Base-by-base conservation (phyloP, 2,329 filamentous ascomycete genomes). In the Apiospora malaysiana region DNA sequence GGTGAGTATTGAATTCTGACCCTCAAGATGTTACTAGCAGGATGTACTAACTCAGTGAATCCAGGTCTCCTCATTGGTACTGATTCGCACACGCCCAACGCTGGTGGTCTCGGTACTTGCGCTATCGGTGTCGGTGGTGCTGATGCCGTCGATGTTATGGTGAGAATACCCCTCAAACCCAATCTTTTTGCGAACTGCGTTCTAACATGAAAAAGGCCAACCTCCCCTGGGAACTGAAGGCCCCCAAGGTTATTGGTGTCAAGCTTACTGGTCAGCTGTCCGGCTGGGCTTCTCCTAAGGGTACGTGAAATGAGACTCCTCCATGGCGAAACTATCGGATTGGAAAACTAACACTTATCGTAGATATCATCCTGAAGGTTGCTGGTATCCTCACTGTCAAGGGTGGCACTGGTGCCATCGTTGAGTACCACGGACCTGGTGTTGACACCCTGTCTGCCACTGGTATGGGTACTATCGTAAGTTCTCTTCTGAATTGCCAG, bases 101-200 rank as follows among this genome's bases (percentile, higher is more conserved):
- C 90, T 80, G 95, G 95, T 88, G 95, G 95, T 90, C 92, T 98
- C 71, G 95, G 94, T 82, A 97, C 97, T 92, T 91, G 89, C 79
- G 93, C 94, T 72, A 97, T 98, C 81, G 95, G 95, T 91, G 95
- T 98, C 74, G 95, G 96, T 86, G 95, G 96, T 89, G 96, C 95
- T 80, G 96, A 98, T 85, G 96, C 96, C 72, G 96, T 98, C 79
- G 96, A 99, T 85, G 96, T 98, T 78, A 97, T 99, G 94, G 77
- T 74, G 27, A 76, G 45, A n/a, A 47, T 5, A 4, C 45, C 45
- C 4, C 21, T 47, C 21, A n/a, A 47, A 6, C 18, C 14, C 8
- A 47, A 47, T 47, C 18, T n/a, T 7, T 6, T n/a, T 47, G 45
- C 2, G 18, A n/a, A 47, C 18, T 47, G 45, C 45, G 45, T n/a